A percentile compares a stretch with the other conserved stretches of the same genome.
Evolutionary conservation across 805 yeast species (phyloP).

Genomic region (Cyberlindnera subsufficiens): DNA sequence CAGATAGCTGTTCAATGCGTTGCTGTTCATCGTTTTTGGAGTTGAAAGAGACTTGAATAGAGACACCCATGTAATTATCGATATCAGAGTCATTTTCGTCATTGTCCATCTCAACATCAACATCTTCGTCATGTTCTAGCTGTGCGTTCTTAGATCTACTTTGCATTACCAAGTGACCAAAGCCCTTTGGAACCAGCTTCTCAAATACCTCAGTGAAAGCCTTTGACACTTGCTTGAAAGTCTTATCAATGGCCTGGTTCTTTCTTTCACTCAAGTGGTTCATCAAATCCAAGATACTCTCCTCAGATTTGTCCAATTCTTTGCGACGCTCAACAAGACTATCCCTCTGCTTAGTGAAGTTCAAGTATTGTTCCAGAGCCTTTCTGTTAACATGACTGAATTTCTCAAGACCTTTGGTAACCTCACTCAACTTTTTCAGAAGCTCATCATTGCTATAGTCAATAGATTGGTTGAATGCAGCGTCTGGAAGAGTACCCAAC

Average conservation of each 20-base stretch:
- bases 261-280: constrained; percentile 68
- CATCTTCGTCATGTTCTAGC: constrained; percentile 20
- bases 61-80: constrained; percentile 71
- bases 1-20: constrained; percentile 85
- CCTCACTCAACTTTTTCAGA: constrained; percentile 43
- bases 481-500: constrained; percentile 86
- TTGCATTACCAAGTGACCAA: constrained; percentile 66
- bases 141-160: constrained; percentile 6
- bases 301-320: constrained; percentile 65
- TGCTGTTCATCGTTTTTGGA: constrained; percentile 81
- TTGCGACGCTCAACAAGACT: constrained; percentile 57
- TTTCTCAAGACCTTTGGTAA: constrained; percentile 52
- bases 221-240: constrained; percentile 70
- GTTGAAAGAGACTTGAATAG: constrained; percentile 85
- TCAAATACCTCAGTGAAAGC: constrained; percentile 74
- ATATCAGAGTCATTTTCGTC: constrained; percentile 15
- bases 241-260: constrained; percentile 71
- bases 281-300: constrained; percentile 69
- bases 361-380: constrained; percentile 77
- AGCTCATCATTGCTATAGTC: constrained; percentile 41
- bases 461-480: constrained; percentile 45
- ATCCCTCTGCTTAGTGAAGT: constrained; percentile 67
- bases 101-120: constrained; percentile 18
- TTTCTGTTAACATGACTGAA: constrained; percentile 81
- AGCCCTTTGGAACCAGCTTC: constrained; percentile 76